Evolutionary conservation across 2,329 filamentous ascomycete species (phyloP), one percentile per base, ranked within the genome.

Genomic region (Microcyclospora tardicrescens): DNA sequence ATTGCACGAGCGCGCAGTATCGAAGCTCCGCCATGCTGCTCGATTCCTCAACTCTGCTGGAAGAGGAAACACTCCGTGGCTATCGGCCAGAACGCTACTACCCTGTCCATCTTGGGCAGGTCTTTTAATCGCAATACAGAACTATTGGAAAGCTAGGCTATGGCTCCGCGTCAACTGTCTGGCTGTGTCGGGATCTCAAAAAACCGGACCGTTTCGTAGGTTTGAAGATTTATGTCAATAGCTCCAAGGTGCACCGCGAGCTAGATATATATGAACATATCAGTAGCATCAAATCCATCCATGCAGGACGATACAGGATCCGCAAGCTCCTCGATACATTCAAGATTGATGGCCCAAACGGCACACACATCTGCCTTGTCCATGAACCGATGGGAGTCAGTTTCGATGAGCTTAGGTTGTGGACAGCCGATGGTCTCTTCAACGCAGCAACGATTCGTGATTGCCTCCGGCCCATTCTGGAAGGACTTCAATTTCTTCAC

Each of bases 91-190:
- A 61, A 5, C 40, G 55, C 13, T 64, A 57, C 40, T 64, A 62
- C 42, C 60, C 61, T 0, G 54, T 63, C 34, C 41, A 39, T 1
- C 57, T 62, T 5, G 61, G 61, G 5, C 41, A 64, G 10, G 34
- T 60, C 0, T 46, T 64, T 39, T 24, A 54, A 2, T 36, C 38
- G 3, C 54, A 50, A 13, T 67, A 65, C 42, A 50, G 59, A 33
- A 48, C 62, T 28, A 51, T 66, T 10, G 58, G 55, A 30, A 69
- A 69, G 43, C 55, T 68, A 10, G 65, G 65, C 16, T 65, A 61
- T 43, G 64, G 64, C 8, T 51, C 51, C 5, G 50, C 45, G 32
- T 65, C 64, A 6, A 67, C 64, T 0, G 59, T 63, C 4, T 68
- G 65, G 64, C 55, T 68, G 0, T 59, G 57, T 33, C 56, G 48